Evolutionary conservation across 139 green algal genomes (phyloP).

Genomic region (Volvox reticuliferus): DNA sequence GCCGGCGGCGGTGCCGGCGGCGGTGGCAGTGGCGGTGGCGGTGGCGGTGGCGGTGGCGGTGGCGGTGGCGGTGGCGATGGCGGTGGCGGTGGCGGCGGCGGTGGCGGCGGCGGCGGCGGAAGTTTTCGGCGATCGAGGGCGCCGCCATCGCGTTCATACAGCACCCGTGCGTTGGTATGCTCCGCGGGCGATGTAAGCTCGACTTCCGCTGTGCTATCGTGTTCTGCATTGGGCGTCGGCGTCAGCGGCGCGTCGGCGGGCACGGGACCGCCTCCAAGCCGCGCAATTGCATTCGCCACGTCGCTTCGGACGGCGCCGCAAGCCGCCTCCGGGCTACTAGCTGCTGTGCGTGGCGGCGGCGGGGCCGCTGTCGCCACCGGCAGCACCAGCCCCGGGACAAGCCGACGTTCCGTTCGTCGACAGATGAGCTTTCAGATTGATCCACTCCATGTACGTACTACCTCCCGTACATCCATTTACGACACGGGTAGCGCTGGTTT

Average conservation of each 20-base stretch:
- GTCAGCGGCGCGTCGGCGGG: not conserved
- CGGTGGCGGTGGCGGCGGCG: not conserved
- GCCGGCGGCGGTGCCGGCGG: no score
- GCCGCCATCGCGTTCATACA: not conserved
- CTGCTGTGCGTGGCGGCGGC: not conserved
- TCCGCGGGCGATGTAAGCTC: not conserved
- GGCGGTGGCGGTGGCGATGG: not conserved
- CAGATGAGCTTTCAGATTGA: not conserved
- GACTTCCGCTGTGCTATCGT: not conserved
- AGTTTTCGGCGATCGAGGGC: not conserved
- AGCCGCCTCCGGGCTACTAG: not conserved
- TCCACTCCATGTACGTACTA: no score
- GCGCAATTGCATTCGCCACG: conserved; percentile 8
- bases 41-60: not conserved
- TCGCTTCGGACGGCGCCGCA: not conserved
- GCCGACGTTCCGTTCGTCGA: not conserved
- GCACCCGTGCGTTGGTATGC: not conserved
- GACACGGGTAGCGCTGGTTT: not conserved
- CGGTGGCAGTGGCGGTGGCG: not conserved
- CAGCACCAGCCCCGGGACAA: not conserved
- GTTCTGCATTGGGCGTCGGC: not conserved
- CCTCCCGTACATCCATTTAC: not conserved
- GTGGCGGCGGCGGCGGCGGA: not conserved
- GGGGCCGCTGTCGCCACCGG: not conserved
- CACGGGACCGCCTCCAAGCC: not conserved